phyloP scores from a whole-genome alignment of 805 yeast species.

The Candida palmyrensis region DNA sequence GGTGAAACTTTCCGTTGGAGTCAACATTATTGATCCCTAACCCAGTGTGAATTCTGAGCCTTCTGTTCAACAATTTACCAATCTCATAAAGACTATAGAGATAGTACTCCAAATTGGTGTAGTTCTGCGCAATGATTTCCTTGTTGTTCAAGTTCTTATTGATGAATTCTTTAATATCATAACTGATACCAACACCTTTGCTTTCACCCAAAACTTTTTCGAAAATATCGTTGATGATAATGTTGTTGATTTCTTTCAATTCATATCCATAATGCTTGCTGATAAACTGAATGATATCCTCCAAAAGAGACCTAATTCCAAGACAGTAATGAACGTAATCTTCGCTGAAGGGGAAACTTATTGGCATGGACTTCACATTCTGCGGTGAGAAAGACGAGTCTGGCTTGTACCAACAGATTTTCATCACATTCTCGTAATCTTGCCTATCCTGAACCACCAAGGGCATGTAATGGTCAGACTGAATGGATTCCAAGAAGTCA shows the following conservation, averaged over 20 bases:
- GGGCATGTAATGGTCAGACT: constrained; percentile 87
- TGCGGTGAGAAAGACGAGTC: constrained; percentile 42
- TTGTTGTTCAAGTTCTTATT: constrained; percentile 69
- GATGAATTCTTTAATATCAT: constrained; percentile 49
- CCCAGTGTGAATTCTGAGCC: constrained; percentile 33
- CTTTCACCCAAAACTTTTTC: constrained; percentile 60
- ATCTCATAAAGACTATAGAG: constrained; percentile 69
- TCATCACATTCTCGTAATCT: constrained; percentile 59
- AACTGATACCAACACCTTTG: constrained; percentile 52
- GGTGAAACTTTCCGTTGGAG: constrained; percentile 31
- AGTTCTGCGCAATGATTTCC: constrained; percentile 85
- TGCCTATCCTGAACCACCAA: constrained; percentile 57
- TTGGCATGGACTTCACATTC: constrained; percentile 49
- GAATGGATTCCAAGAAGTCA: constrained; percentile 58
- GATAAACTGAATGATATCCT: constrained; percentile 59
- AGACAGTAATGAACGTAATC: constrained; percentile 85
- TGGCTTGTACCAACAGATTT: constrained; percentile 65
- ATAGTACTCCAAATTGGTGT: constrained; percentile 84
- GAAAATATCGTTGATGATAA: constrained; percentile 54
- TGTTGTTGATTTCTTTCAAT: constrained; percentile 51
- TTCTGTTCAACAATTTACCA: constrained; percentile 39
- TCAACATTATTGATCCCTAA: constrained; percentile 36
- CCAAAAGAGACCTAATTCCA: constrained; percentile 60
- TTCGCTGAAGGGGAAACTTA: constrained; percentile 75
- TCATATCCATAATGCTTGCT: constrained; percentile 61